Base-by-base conservation (phyloP, 352 stramenopile genomes). In the Phytophthora nicotianae region DNA sequence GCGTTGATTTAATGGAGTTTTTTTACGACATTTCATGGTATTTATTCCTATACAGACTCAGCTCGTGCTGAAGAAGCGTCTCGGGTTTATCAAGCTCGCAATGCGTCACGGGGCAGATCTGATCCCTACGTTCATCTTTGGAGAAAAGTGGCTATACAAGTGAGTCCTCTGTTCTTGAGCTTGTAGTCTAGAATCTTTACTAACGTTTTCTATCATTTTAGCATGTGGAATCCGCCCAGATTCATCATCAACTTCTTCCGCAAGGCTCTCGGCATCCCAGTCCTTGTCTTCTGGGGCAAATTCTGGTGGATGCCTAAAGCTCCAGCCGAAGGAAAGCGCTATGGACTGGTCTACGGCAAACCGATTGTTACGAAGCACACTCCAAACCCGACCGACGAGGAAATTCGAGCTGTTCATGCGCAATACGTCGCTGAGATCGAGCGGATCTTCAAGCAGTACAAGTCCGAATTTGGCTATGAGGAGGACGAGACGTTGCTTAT, bases 241-340 rank as follows among this genome's bases (percentile, higher is more conserved):
- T 51, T 61, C 1, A 52, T 89, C n/a, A 77, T 76, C 14, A 58
- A 60, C 0, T 80, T 89, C 24, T 75, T 86, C 41, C 77, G 72
- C 52, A 79, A 83, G 63, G 79, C 65, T 41, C 55, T 91, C 24
- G 68, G 82, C 40, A 83, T 89, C 53, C 82, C 82, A 10, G 50
- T 91, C 32, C 79, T 89, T 29, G 57, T 88, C 35, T 91, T 91
- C 70, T 91, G 82, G 82, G 82, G 82, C 0, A 76, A 79, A n/a
- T 88, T 89, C 79, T 61, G 83, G 48, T 91, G 83, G 83, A 79
- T 87, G 73, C 83, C 83, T 1, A 72, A 78, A 9, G 55, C 59
- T 5, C 68, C 70, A 0, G 64, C 76, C 0, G 58, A 68, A 57
- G 79, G 70, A n/a, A 91, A 91, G 60, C 52, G 21, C 2, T 88